phyloP scores from a whole-genome alignment of 345 rosid species.

The Balakata baccata region DNA sequence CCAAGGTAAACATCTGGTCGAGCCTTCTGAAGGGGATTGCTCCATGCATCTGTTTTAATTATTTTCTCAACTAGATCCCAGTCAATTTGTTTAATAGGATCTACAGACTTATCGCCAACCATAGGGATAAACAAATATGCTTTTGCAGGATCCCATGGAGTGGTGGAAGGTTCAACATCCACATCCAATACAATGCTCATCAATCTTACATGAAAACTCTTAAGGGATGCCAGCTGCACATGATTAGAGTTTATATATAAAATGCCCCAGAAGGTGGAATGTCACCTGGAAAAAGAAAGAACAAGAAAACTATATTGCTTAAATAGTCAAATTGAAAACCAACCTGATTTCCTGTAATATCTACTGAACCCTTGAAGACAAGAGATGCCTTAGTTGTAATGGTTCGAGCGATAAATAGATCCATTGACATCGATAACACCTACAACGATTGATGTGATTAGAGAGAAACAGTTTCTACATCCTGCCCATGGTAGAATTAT shows the following conservation, averaged over 20 bases:
- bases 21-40: conserved; percentile 95
- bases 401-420: conserved; percentile 99
- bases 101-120: conserved; percentile 59
- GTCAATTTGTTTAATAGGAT: conserved; percentile 72
- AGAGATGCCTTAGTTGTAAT: conserved; percentile 95
- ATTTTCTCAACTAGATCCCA: conserved; percentile 76
- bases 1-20: conserved; percentile 98
- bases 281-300: neutral
- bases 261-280: neutral
- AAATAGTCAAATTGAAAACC: conserved; percentile 13
- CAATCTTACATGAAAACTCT: conserved; percentile 87
- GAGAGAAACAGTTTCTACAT: conserved; percentile 8
- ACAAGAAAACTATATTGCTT: neutral
- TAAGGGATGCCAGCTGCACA: conserved; percentile 90
- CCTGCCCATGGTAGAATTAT: neutral
- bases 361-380: conserved; percentile 67
- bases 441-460: conserved; percentile 26
- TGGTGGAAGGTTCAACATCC: conserved; percentile 98
- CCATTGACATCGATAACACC: conserved; percentile 99
- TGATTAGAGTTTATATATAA: neutral
- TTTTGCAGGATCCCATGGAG: conserved; percentile 99
- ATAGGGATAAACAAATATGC: conserved; percentile 96
- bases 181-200: conserved; percentile 99
- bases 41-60: conserved; percentile 64
- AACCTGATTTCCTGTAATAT: conserved; percentile 82